Evolutionary conservation across 306 rosid species (phyloP).

Genomic region (Ammopiptanthus mongolicus): DNA sequence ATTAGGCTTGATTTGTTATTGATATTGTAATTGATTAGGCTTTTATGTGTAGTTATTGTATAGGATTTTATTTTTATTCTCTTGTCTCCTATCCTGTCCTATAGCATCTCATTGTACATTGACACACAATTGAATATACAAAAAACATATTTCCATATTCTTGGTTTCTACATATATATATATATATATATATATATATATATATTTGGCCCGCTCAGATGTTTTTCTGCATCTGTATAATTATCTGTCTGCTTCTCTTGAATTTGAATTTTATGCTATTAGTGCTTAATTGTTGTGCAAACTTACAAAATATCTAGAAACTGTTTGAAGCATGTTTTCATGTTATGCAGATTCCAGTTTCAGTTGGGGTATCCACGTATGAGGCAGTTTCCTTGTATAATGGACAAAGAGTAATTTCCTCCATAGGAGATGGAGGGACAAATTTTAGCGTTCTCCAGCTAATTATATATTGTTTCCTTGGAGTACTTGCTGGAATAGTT

Average conservation of each 20-base stretch:
- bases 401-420: conserved; percentile 44
- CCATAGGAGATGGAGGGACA: conserved; percentile 40
- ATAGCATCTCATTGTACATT: too few species aligned
- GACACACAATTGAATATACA: too few species aligned
- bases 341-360: conserved; percentile 55
- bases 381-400: conserved; percentile 56
- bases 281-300: neutral
- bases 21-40: too few species aligned
- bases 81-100: too few species aligned
- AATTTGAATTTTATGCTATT: neutral
- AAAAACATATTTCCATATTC: too few species aligned
- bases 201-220: too few species aligned
- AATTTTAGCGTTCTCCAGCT: conserved; percentile 38
- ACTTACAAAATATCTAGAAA: neutral
- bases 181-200: too few species aligned
- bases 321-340: neutral
- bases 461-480: conserved; percentile 36
- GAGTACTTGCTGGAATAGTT: conserved; percentile 57
- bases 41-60: too few species aligned
- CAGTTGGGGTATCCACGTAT: conserved; percentile 41
- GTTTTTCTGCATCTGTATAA: too few species aligned
- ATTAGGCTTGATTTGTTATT: too few species aligned
- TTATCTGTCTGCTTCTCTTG: neutral
- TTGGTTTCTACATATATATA: too few species aligned
- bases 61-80: too few species aligned